Percentiles rank a stretch among this genome's conserved stretches.
These are phyloP conservation scores for Xenosphaeropsis pyriputrescens DNA, from an alignment of 2,329 filamentous ascomycete species.

Conservation along the genomic window DNA sequence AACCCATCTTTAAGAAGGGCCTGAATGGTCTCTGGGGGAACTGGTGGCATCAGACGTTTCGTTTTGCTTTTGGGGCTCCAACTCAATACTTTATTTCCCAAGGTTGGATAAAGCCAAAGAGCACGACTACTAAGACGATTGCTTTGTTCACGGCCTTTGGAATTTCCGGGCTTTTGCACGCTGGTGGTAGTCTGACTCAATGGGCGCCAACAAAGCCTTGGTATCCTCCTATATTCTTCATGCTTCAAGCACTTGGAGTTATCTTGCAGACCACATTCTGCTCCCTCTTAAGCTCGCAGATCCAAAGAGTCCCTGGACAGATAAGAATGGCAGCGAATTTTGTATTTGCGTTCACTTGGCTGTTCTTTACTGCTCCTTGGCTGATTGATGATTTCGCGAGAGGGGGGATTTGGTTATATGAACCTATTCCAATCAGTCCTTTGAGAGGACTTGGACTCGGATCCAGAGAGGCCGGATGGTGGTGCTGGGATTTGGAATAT, in stretches of 20 bases:
- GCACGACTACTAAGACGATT: constrained; percentile 18
- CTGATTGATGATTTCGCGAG: constrained; percentile 66
- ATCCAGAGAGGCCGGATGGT: constrained; percentile 43
- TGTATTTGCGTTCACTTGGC: constrained; percentile 47
- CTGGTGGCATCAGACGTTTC: constrained; percentile 89
- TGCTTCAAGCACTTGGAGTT: constrained; percentile 53
- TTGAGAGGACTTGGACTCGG: constrained; percentile 54
- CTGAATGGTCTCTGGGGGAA: constrained; percentile 70
- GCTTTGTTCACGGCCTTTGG: constrained; percentile 40
- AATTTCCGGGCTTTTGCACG: constrained; percentile 56
- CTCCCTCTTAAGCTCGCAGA: constrained; percentile 17
- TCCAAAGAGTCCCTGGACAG: constrained; percentile 25
- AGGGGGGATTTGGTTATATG: constrained; percentile 64
- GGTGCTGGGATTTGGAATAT: constrained; percentile 43
- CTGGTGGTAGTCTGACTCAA: constrained; percentile 51
- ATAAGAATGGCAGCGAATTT: constrained; percentile 42
- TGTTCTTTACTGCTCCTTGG: constrained; percentile 47
- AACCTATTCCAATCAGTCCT: constrained; percentile 65
- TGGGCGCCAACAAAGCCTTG: constrained; percentile 37
- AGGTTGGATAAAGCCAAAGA: constrained; percentile 22
- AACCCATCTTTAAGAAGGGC: constrained; percentile 48
- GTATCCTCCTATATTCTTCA: constrained; percentile 53
- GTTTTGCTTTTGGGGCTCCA: constrained; percentile 53
- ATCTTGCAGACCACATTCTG: constrained; percentile 36
- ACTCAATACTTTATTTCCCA: constrained; percentile 28